Percentiles rank a stretch among this genome's conserved stretches.
phyloP scores from a whole-genome alignment of 2,329 filamentous ascomycete species.

The Fusarium sambucinum region DNA sequence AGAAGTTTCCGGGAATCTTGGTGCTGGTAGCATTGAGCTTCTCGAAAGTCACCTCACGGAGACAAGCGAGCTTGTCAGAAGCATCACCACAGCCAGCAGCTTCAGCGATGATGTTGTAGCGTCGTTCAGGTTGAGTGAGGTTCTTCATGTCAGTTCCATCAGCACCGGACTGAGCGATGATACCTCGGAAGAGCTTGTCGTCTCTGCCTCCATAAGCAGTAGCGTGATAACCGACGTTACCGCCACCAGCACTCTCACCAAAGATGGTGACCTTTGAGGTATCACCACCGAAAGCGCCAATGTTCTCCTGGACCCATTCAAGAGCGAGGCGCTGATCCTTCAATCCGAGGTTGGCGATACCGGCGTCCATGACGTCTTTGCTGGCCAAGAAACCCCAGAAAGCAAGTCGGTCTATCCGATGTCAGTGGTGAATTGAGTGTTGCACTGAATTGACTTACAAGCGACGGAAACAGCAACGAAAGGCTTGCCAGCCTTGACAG shows the following conservation, averaged over 20 bases:
- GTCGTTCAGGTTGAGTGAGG: conserved; percentile 16
- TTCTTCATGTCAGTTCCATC: conserved; percentile 48
- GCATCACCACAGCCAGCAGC: conserved; percentile 42
- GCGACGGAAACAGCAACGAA: conserved; percentile 41
- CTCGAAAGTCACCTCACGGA: conserved; percentile 44
- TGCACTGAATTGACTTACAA: background rate
- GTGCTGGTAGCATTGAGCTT: conserved; percentile 39
- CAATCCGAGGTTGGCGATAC: conserved; percentile 60
- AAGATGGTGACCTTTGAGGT: conserved; percentile 61
- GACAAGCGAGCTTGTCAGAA: conserved; percentile 47
- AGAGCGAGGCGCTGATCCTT: conserved; percentile 63
- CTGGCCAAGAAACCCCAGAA: conserved; percentile 62
- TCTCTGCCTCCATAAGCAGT: conserved; percentile 65
- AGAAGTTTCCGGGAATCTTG: conserved; percentile 28
- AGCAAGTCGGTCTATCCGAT: conserved; percentile 31
- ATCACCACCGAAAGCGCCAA: conserved; percentile 59
- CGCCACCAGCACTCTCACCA: conserved; percentile 60
- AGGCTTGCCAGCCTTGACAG: conserved; percentile 41
- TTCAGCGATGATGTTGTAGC: conserved; percentile 42
- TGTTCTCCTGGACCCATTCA: conserved; percentile 63
- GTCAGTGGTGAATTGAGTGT: accelerated
- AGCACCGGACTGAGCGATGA: conserved; percentile 62
- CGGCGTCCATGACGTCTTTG: conserved; percentile 53
- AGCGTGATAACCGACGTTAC: conserved; percentile 62
- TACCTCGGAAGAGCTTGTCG: conserved; percentile 66